These are phyloP conservation scores for Nepenthes alata DNA, from an alignment of 179 eudicot species.

Conservation along the genomic window DNA sequence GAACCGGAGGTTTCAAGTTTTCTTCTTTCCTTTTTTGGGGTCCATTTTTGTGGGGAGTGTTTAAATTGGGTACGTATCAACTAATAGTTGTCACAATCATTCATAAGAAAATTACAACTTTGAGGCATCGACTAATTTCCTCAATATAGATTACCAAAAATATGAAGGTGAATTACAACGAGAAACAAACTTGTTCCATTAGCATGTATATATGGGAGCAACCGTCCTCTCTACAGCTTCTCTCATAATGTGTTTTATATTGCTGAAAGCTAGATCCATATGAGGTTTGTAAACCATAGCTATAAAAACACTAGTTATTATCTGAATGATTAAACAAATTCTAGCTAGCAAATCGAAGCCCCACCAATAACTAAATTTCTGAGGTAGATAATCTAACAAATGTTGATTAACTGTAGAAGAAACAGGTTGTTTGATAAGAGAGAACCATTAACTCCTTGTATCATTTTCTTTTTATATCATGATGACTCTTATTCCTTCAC, in stretches of 20 bases:
- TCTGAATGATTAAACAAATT: conserved; percentile 10
- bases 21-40: too few species aligned
- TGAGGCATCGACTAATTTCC: not conserved
- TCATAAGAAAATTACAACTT: not conserved
- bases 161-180: not conserved
- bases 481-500: not conserved
- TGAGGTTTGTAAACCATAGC: conserved; percentile 6
- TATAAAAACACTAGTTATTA: conserved; percentile 7
- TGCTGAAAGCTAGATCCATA: conserved; percentile 13
- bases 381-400: not conserved
- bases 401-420: not conserved
- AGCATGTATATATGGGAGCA: conserved; percentile 2
- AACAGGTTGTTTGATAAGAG: not conserved
- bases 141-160: conserved; percentile 1
- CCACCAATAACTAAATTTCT: conserved; percentile 4
- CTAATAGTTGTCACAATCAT: too few species aligned
- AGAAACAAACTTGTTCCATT: conserved; percentile 11
- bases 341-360: conserved; percentile 5
- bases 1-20: too few species aligned
- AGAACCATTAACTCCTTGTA: not conserved
- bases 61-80: too few species aligned
- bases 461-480: not conserved
- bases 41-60: too few species aligned
- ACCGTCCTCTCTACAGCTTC: conserved; percentile 16
- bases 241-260: conserved; percentile 14